Evolutionary conservation across 306 rosid genomes (phyloP), one percentile per base, ranked within the genome.

Genomic region (Begonia loranthoides): DNA sequence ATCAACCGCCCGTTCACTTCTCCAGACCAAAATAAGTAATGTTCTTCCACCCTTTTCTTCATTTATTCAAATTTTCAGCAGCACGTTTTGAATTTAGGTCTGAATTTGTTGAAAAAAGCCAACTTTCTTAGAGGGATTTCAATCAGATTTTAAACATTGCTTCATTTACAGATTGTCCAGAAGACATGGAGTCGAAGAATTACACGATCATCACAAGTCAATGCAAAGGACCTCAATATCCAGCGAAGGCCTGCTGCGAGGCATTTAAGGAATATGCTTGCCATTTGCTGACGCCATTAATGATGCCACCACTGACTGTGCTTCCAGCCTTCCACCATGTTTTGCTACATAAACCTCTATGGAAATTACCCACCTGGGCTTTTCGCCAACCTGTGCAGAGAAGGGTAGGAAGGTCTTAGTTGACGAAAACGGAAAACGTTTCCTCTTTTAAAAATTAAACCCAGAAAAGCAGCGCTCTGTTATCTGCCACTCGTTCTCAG

Each of bases 351-450:
- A 14, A 90, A 78, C 60, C 43, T 82, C 45, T 85, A 85, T 39
- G 97, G 95, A 0, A 74, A 76, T 45, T 90, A 90, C 73, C 99
- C 95, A 3, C 87, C 97, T 19, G 94, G 95, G 47, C 71, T 90
- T 8, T 90, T 90, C 57, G 70, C 95, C 1, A 69, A 81, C 54
- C 61, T 73, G 41, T 90, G 95, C 72, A 70, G 63, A 17, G 99
- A 76, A 64, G 92, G 73, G 0, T 44, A 65, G 5, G 47, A 76
- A n/a, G 95, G 99, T 9, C 99, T 86, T 45, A 70, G 65, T 1
- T 90, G 97, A 16, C n/a, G n/a, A n/a, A n/a, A n/a, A n/a, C n/a
- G n/a, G 12, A 56, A 0, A 19, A 48, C 7, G 54, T 50, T 1
- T 4, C 22, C 1, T 36, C 43, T 4, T 48, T 66, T 12, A 51